Base-by-base conservation (phyloP, 768 basidiomycete species). In the Pisolithus tinctorius region DNA sequence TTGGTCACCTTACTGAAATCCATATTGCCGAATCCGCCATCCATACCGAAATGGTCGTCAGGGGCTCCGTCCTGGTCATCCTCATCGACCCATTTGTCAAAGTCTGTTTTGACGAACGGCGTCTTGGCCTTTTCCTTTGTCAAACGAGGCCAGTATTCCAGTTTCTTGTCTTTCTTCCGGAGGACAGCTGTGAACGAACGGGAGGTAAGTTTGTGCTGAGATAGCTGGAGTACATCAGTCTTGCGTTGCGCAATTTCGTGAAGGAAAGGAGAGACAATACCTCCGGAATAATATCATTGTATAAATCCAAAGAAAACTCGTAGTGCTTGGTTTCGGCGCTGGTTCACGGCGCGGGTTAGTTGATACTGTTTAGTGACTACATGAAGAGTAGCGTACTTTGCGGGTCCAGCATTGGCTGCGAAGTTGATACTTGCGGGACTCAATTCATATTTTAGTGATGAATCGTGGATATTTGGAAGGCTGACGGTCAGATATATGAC, bases 1-100 rank as follows among this genome's bases (percentile, higher is more conserved):
- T 20, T 29, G 3, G 14, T 42, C 59, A 82, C 86, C 74, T 83
- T 75, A 59, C 80, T 74, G 37, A 89, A 73, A 70, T 89, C 87
- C 75, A 84, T 80, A 41, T 69, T 71, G 3, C 60, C 64, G 56
- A 65, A 64, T n/a, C 64, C 69, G 2, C 62, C 76, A 6, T 71
- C 74, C 67, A 75, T 72, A 4, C 74, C 67, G 71, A 77, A 71
- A 31, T 64, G 55, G 4, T 62, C 53, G 2, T 83, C 82, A 2
- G 69, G 58, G 23, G 70, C 78, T 47, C 76, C 86, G 38, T 89
- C 87, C 71, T 97, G 95, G 66, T 98, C 94, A 64, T 97, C 95
- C 73, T 97, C 94, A 63, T 97, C 94, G 39, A 88, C 86, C 93
- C 93, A 97, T 73, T 89, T 95, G 58, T 75, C 75, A 67, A 97